Percentiles rank a stretch among this genome's conserved stretches.
These are phyloP conservation scores for Bromus sterilis DNA, from an alignment of 176 grass and related monocot genomes.

Conservation along the genomic window DNA sequence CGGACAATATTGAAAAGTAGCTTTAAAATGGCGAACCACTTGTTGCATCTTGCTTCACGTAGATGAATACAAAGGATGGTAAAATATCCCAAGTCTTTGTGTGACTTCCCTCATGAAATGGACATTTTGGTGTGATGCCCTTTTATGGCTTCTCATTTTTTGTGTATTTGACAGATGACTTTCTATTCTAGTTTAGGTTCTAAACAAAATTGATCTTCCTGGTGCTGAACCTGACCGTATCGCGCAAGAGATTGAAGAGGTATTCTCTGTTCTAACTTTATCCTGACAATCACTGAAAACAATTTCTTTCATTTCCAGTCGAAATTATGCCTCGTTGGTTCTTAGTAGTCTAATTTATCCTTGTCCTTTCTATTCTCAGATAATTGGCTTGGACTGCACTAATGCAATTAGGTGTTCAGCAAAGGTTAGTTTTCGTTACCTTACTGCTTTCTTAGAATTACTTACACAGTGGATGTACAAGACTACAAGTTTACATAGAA, in stretches of 20 bases:
- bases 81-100: not conserved
- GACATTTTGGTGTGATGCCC: not conserved
- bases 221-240: conserved; percentile 92
- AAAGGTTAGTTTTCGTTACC: conserved; percentile 56
- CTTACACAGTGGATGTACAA: not conserved
- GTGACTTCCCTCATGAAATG: not conserved
- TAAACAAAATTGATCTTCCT: conserved; percentile 99
- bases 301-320: not conserved
- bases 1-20: not conserved
- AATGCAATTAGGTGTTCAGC: conserved; percentile 93
- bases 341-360: not conserved
- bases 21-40: not conserved
- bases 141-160: conserved; percentile 19
- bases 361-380: conserved; percentile 32
- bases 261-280: conserved; percentile 22
- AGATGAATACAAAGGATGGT: not conserved
- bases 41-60: conserved; percentile 3
- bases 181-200: conserved; percentile 56
- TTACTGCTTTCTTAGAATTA: not conserved
- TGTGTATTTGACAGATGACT: conserved; percentile 16
- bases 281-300: not conserved
- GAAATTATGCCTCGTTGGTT: not conserved
- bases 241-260: conserved; percentile 88
- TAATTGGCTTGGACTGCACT: conserved; percentile 91
- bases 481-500: not conserved